Percentiles rank a stretch among this genome's conserved stretches.
Conservation (phyloP, 805 yeast genomes). For the Yueomyces sinensis region DNA sequence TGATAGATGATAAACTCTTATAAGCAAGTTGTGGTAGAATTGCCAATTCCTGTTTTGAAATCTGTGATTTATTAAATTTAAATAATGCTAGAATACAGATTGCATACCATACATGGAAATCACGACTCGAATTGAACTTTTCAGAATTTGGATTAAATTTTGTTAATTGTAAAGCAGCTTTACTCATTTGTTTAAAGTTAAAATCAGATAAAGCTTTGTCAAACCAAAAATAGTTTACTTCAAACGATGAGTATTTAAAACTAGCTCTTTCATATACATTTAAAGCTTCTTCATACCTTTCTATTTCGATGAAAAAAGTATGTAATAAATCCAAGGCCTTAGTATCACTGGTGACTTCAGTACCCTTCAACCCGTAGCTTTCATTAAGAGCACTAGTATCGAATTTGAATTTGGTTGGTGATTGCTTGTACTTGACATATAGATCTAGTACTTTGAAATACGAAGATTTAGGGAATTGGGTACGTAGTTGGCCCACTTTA, state of each 20-base stretch:
- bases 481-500: constrained; percentile 30
- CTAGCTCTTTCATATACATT: constrained; percentile 45
- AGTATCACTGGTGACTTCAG: constrained; percentile 31
- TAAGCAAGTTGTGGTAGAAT: constrained; percentile 50
- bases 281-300: constrained; percentile 28
- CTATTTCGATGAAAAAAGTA: constrained; percentile 30
- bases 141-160: constrained; percentile 16
- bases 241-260: constrained; percentile 40
- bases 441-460: constrained; percentile 30
- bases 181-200: constrained; percentile 41
- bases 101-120: constrained; percentile 41
- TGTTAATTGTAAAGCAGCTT: constrained; percentile 31
- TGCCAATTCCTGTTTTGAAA: constrained; percentile 31
- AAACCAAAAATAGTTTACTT: constrained; percentile 44
- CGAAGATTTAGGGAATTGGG: constrained; percentile 43
- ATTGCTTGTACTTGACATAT: constrained; percentile 19
- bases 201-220: constrained; percentile 32
- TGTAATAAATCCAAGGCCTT: constrained; percentile 36
- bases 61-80: constrained; percentile 26
- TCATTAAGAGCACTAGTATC: constrained; percentile 17
- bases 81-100: constrained; percentile 31
- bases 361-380: constrained; percentile 15
- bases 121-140: constrained; percentile 14
- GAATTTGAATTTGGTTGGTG: constrained; percentile 20
- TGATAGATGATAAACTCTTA: constrained; percentile 38